Base-by-base conservation (phyloP, 2,329 filamentous ascomycete genomes). In the Orbilia oligospora region DNA sequence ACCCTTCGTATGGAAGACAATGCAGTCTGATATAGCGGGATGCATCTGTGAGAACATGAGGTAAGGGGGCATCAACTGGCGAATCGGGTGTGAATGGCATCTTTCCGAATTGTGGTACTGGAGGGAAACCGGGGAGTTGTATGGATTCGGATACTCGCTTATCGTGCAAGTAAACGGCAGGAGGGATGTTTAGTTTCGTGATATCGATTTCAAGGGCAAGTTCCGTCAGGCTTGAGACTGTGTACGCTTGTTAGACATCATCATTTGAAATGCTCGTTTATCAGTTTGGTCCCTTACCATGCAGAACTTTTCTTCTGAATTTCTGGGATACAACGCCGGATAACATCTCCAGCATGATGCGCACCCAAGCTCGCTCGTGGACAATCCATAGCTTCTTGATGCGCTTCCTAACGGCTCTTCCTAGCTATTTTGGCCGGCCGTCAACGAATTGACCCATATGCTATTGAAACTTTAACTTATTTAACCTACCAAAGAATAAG, bases 271-370 rank as follows among this genome's bases (percentile, higher is more conserved):
- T 24, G n/a, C n/a, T 6, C 10, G 24, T 18, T 44, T 10, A 30
- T 20, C 58, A 8, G 14, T 36, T 46, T 46, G n/a, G 18, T 24
- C 18, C 80, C 85, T 76, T 83, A 87, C 86, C 83, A 81, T 89
- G 87, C n/a, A 88, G 84, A 51, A 89, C 87, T 84, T 89, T 89
- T 82, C 87, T 85, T 82, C 87, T 84, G 81, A 88, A 89, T 81
- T 89, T 89, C 38, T 87, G 87, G 76, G 87, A 88, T 20, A 88
- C 87, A 65, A 89, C 87, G 27, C 87, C 88, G 2, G 87, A 87
- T 82, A 89, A 87, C 71, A 89, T 86, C 81, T 88, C 87, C 20
- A 88, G 85, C 80, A 89, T 83, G 51, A 89, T 87, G 69, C 87
- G 83, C 38, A 89, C 87, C 87, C 88, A 89, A 27, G 86, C 87